phyloP scores from a whole-genome alignment of 2,329 filamentous ascomycete genomes.

The Tolypocladium album region DNA sequence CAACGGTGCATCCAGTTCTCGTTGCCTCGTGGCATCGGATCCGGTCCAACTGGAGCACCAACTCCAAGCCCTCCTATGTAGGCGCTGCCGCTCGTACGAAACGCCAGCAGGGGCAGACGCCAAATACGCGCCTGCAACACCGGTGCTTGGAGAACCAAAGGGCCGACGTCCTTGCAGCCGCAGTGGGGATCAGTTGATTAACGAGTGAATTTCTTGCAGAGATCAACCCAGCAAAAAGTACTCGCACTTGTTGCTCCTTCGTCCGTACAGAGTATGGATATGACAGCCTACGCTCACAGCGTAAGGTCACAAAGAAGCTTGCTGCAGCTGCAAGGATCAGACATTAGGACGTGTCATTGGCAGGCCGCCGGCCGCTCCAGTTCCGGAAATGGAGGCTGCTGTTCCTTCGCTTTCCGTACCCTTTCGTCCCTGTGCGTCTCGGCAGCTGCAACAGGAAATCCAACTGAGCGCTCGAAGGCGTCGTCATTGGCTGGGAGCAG shows the following conservation, averaged over 20 bases:
- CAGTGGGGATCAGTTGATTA: background rate
- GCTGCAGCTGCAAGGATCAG: background rate
- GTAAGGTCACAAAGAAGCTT: background rate
- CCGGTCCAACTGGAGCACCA: background rate
- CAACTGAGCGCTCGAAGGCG: background rate
- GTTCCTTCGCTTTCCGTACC: background rate
- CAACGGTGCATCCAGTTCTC: background rate
- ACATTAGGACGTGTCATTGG: background rate
- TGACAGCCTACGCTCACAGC: background rate
- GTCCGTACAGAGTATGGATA: background rate
- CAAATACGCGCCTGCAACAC: background rate
- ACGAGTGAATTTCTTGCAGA: background rate
- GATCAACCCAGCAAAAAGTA: background rate
- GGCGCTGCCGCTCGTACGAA: background rate
- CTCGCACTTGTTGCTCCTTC: background rate
- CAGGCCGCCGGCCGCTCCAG: background rate
- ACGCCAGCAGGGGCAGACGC: background rate
- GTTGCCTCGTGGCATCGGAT: background rate
- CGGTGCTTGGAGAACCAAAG: background rate
- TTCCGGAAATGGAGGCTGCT: background rate
- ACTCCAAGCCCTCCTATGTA: background rate
- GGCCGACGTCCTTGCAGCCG: background rate
- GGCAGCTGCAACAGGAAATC: background rate
- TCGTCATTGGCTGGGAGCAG: background rate
- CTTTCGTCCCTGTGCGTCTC: background rate